Base-by-base conservation (phyloP, 768 basidiomycete species). In the Agrocybe praecox region DNA sequence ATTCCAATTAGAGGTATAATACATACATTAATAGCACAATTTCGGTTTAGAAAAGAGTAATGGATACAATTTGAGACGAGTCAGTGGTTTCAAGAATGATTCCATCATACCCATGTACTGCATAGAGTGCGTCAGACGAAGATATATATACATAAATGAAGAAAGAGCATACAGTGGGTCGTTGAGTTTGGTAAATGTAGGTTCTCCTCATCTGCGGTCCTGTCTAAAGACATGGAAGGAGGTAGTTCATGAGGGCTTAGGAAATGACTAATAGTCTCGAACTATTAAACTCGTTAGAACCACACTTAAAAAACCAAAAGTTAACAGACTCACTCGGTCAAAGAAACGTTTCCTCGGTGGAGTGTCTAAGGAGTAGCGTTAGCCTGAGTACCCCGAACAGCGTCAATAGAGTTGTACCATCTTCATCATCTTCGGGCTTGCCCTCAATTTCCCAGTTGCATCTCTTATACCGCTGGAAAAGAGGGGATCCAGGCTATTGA, bases 381-480 rank as follows among this genome's bases (percentile, higher is more conserved):
- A 55, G 12, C 24, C 6, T 17, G 48, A 29, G 26, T 29, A 29
- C 26, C 9, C 18, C 2, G 17, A 32, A 40, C 43, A 22, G 23
- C 24, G 52, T 26, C 22, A 21, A 29, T 18, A 24, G 2, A 17
- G 45, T 40, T 5, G 3, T 58, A 89, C 90, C 88, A 67, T 92
- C 90, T 75, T 92, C 89, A 55, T 92, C 90, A 54, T 91, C 90
- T 70, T 92, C 90, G 22, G 89, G 89, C 49, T 72, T 75, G 3
- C 87, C 88, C 68, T 91, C 88, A 34, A 97, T 81, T 66, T 90
- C 86, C 94, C 94, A 97, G 42, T 87, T 90, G 70, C 94, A 96
- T 33, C 94, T 87, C 65, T 94, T 92, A 68, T 96, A 94, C 12
- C 88, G 80, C 67, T 97, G 94, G 66, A 97, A 97, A 21, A 94